A percentile compares a stretch with the other conserved stretches of the same genome.
Evolutionary conservation across 2,329 filamentous ascomycete species (phyloP).

Genomic region (Penicillium sp.): DNA sequence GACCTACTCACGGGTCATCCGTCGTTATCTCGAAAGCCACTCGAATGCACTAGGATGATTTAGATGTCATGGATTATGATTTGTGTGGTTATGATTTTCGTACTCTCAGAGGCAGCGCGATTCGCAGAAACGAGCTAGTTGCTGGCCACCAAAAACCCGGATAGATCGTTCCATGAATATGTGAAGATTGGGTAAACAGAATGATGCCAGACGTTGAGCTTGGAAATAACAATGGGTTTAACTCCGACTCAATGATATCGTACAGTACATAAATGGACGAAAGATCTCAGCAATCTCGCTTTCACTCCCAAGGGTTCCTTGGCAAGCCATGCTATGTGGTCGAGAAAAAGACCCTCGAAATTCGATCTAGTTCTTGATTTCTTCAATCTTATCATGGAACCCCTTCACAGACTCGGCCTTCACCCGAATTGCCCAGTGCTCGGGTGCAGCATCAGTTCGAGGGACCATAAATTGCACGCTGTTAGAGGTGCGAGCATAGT

Average conservation of each 20-base stretch:
- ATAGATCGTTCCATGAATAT: too few species aligned
- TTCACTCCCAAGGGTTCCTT: neutral
- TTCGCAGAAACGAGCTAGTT: too few species aligned
- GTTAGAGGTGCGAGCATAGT: slow-evolving; percentile 57
- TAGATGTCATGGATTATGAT: too few species aligned
- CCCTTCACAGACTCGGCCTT: slow-evolving; percentile 43
- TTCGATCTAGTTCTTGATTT: slow-evolving; percentile 20
- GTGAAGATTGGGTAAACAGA: neutral
- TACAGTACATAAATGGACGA: slow-evolving; percentile 11
- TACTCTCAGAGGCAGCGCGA: too few species aligned
- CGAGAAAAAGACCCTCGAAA: too few species aligned
- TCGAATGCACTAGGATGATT: too few species aligned
- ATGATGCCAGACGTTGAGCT: neutral
- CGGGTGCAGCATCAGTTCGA: slow-evolving; percentile 58
- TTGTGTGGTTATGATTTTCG: too few species aligned
- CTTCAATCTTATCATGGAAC: slow-evolving; percentile 15
- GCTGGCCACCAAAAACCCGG: too few species aligned
- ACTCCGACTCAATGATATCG: slow-evolving; percentile 14
- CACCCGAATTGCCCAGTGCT: slow-evolving; percentile 70
- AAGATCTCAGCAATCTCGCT: neutral
- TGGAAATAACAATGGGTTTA: neutral
- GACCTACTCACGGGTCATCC: too few species aligned
- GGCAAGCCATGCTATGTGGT: neutral
- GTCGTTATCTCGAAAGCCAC: too few species aligned
- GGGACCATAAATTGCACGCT: slow-evolving; percentile 49